Conservation (phyloP, 2,329 filamentous ascomycete genomes). For the Gnomoniopsis sp. region DNA sequence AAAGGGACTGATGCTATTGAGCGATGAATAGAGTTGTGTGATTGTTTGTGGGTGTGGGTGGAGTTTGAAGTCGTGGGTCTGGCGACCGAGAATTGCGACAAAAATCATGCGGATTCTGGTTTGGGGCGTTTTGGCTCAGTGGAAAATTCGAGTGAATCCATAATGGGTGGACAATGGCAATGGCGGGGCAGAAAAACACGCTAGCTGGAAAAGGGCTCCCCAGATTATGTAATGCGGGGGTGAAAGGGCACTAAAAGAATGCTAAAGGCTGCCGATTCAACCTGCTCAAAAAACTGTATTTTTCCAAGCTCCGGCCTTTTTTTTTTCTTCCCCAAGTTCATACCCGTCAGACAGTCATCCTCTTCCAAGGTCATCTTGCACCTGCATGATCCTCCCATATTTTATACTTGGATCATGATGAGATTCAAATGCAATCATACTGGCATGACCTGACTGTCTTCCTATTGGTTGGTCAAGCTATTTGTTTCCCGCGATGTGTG, state of each 20-base stretch:
- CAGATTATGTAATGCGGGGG: not conserved
- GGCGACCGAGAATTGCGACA: constrained; percentile 4
- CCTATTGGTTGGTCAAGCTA: too few relatives aligned
- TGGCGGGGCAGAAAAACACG: not conserved
- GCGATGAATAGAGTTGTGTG: not conserved
- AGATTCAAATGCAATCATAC: too few relatives aligned
- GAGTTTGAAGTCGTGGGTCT: constrained; percentile 1
- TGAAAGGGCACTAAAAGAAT: not conserved
- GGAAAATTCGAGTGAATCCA: constrained; percentile 12
- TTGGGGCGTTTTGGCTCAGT: constrained; percentile 12
- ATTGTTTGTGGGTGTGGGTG: not conserved
- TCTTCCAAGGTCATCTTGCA: too few relatives aligned
- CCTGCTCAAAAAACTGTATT: not conserved
- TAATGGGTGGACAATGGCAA: not conserved
- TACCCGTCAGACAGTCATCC: too few relatives aligned
- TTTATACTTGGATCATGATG: too few relatives aligned
- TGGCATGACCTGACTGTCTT: too few relatives aligned
- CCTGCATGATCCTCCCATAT: too few relatives aligned
- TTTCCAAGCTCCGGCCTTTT: not conserved
- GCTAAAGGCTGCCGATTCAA: not conserved
- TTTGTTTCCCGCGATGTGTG: too few relatives aligned
- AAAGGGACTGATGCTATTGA: constrained; percentile 17
- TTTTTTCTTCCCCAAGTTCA: too few relatives aligned
- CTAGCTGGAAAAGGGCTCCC: not conserved
- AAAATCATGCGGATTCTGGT: not conserved